These are phyloP conservation scores for Pseudogymnoascus verrucosus DNA, from an alignment of 2,329 filamentous ascomycete genomes.

Conservation along the genomic window DNA sequence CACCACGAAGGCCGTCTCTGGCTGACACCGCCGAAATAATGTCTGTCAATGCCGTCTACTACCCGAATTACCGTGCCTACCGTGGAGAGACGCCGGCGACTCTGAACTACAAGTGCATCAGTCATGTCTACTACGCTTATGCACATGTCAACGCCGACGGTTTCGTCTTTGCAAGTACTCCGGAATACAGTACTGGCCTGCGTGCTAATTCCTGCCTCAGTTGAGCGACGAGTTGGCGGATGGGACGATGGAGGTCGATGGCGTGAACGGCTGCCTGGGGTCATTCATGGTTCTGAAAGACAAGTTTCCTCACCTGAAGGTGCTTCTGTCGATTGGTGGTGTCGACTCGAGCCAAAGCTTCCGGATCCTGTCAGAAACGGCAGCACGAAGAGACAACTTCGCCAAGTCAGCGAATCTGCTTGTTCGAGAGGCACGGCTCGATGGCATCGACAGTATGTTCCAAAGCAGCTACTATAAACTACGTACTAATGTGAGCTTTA, in stretches of 20 bases:
- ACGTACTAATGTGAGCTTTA: slow-evolving; percentile 28
- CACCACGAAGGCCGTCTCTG: slow-evolving; percentile 24
- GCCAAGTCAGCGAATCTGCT: slow-evolving; percentile 57
- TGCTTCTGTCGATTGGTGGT: slow-evolving; percentile 73
- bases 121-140: slow-evolving; percentile 77
- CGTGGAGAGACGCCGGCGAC: slow-evolving; percentile 63
- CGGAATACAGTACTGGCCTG: slow-evolving; percentile 2
- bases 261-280: slow-evolving; percentile 60
- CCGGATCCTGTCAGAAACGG: slow-evolving; percentile 55
- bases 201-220: slow-evolving; percentile 35
- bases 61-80: slow-evolving; percentile 72
- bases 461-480: not conserved
- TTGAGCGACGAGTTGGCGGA: slow-evolving; percentile 75
- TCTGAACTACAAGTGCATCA: slow-evolving; percentile 68
- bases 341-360: slow-evolving; percentile 58
- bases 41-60: slow-evolving; percentile 72
- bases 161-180: slow-evolving; percentile 60
- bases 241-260: slow-evolving; percentile 62
- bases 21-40: slow-evolving; percentile 38
- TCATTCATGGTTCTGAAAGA: slow-evolving; percentile 67
- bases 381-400: slow-evolving; percentile 58
- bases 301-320: slow-evolving; percentile 60
- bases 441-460: slow-evolving; percentile 66
- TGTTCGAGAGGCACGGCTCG: slow-evolving; percentile 62
- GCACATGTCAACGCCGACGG: slow-evolving; percentile 66